phyloP scores from a whole-genome alignment of 495 filamentous ascomycete species.

The Cercophora newfieldiana region DNA sequence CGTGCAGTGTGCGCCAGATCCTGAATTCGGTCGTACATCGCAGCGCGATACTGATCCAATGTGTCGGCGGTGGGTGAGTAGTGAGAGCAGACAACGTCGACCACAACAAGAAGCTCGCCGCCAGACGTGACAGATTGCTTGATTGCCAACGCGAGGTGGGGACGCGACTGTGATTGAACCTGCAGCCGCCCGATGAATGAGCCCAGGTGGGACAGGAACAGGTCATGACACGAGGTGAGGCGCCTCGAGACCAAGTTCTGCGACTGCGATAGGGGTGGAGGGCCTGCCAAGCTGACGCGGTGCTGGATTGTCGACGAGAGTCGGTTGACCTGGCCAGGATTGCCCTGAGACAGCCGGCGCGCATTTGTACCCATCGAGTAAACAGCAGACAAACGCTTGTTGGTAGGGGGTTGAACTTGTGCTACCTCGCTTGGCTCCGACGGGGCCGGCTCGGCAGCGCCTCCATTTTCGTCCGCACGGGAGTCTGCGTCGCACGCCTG shows the following conservation, averaged over 20 bases:
- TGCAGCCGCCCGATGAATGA: slow-evolving; percentile 90
- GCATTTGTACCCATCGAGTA: slow-evolving; percentile 38
- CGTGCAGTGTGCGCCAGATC: slow-evolving; percentile 77
- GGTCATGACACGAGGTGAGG: slow-evolving; percentile 76
- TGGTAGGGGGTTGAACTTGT: slow-evolving; percentile 34
- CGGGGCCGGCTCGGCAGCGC: slow-evolving; percentile 30
- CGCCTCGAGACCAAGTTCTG: slow-evolving; percentile 59
- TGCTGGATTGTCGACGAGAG: slow-evolving; percentile 55
- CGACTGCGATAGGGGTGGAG: slow-evolving; percentile 41
- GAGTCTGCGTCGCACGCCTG: slow-evolving; percentile 40
- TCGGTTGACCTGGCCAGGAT: slow-evolving; percentile 32
- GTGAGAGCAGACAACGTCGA: slow-evolving; percentile 82
- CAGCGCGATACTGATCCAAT: slow-evolving; percentile 67
- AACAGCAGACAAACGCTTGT: slow-evolving; percentile 47
- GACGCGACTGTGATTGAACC: slow-evolving; percentile 82
- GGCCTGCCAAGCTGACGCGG: slow-evolving; percentile 52
- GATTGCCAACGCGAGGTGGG: slow-evolving; percentile 68
- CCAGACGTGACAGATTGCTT: slow-evolving; percentile 82
- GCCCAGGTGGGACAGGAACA: slow-evolving; percentile 82
- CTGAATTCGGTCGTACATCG: slow-evolving; percentile 77
- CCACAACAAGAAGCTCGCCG: slow-evolving; percentile 69
- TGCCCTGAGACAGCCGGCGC: slow-evolving; percentile 42
- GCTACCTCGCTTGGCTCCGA: slow-evolving; percentile 33
- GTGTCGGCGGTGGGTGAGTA: slow-evolving; percentile 63
- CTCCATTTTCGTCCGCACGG: slow-evolving; percentile 33